Evolutionary conservation across 306 rosid genomes (phyloP).

Genomic region (Senna siamea): DNA sequence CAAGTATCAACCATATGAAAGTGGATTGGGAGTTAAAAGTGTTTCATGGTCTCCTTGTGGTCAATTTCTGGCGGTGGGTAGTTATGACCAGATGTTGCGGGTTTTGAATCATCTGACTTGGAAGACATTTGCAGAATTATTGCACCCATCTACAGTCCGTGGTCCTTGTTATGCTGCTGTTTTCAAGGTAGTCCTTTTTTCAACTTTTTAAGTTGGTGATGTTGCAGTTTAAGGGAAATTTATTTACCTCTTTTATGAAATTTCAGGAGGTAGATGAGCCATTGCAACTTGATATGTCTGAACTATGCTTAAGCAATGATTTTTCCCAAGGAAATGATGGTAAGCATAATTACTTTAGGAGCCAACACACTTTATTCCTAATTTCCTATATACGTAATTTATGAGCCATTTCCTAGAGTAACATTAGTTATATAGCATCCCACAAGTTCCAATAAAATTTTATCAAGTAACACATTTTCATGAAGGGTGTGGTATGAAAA

Average conservation of each 20-base stretch:
- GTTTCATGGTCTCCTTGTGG: slow-evolving; percentile 99
- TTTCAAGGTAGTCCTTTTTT: slow-evolving; percentile 69
- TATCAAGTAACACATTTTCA: background rate
- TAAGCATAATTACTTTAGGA: slow-evolving; percentile 39
- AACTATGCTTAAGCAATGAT: slow-evolving; percentile 73
- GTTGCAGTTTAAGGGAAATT: slow-evolving; percentile 21
- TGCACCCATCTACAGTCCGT: slow-evolving; percentile 82
- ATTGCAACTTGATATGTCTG: slow-evolving; percentile 87
- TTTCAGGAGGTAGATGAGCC: slow-evolving; percentile 95
- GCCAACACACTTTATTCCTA: background rate
- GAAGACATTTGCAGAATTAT: slow-evolving; percentile 98
- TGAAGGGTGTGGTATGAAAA: slow-evolving; percentile 16
- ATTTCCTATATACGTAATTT: background rate
- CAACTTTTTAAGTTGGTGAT: slow-evolving; percentile 27
- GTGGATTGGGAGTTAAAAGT: slow-evolving; percentile 93
- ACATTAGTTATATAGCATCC: background rate
- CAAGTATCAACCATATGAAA: slow-evolving; percentile 95
- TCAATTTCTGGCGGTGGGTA: slow-evolving; percentile 93
- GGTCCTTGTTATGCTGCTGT: slow-evolving; percentile 83
- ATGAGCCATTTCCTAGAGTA: background rate
- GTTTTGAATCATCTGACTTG: slow-evolving; percentile 92
- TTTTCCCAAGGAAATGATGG: slow-evolving; percentile 71
- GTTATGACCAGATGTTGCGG: slow-evolving; percentile 97
- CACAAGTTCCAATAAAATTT: background rate
- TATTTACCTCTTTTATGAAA: slow-evolving; percentile 37